Percentiles rank a stretch among this genome's conserved stretches.
These are phyloP conservation scores for Geotrichum cucujoidarum DNA, from an alignment of 1,139 yeast genomes.

Conservation along the genomic window DNA sequence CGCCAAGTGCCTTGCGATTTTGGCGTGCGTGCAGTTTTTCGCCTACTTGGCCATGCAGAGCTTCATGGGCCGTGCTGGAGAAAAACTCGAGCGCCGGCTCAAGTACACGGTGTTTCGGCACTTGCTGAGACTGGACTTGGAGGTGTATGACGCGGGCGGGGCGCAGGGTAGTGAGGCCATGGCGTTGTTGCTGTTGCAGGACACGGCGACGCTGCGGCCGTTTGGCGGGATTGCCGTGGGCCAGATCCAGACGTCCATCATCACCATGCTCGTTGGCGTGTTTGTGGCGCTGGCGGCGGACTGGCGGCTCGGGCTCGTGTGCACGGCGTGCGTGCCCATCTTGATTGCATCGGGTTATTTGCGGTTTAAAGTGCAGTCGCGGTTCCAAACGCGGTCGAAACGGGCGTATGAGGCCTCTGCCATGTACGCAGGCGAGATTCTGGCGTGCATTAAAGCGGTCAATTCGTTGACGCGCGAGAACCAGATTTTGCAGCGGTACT, in stretches of 20 bases:
- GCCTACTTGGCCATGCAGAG: slow-evolving; percentile 33
- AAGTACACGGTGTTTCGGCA: slow-evolving; percentile 35
- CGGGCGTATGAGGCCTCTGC: slow-evolving; percentile 39
- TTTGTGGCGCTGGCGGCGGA: slow-evolving; percentile 60
- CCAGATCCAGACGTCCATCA: slow-evolving; percentile 66
- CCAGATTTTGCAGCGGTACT: slow-evolving; percentile 33
- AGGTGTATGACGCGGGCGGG: slow-evolving; percentile 61
- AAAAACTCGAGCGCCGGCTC: slow-evolving; percentile 34
- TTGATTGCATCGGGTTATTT: slow-evolving; percentile 70
- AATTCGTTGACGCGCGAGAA: slow-evolving; percentile 38
- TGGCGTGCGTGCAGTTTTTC: slow-evolving; percentile 37
- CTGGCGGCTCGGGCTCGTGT: slow-evolving; percentile 59
- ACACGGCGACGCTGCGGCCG: slow-evolving; percentile 68
- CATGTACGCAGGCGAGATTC: slow-evolving; percentile 37
- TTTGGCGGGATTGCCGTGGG: slow-evolving; percentile 85
- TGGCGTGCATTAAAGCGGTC: slow-evolving; percentile 38
- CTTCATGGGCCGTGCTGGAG: slow-evolving; percentile 25
- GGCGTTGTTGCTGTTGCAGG: slow-evolving; percentile 36
- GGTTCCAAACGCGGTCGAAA: slow-evolving; percentile 51
- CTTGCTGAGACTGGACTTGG: slow-evolving; percentile 66
- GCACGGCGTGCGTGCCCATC: slow-evolving; percentile 60
- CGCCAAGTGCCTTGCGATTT: slow-evolving; percentile 40
- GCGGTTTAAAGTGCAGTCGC: slow-evolving; percentile 72
- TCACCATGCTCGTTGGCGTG: slow-evolving; percentile 70
- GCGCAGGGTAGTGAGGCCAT: slow-evolving; percentile 15